phyloP scores from a whole-genome alignment of 2,329 filamentous ascomycete species.

The Diaporthe velutina region DNA sequence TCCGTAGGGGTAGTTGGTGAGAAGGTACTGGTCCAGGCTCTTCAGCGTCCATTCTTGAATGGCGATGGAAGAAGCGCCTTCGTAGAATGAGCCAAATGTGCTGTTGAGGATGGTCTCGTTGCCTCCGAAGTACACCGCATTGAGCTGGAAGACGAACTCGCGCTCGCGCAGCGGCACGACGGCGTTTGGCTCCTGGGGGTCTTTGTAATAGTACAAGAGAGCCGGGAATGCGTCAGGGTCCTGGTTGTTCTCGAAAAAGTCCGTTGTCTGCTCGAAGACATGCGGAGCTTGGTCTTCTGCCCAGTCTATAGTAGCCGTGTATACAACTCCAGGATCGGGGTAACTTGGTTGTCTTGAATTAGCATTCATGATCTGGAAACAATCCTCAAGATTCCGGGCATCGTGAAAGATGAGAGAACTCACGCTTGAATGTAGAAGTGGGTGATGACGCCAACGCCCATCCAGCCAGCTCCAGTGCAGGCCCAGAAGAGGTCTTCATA shows the following conservation, averaged over 20 bases:
- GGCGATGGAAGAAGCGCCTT: conserved; percentile 14
- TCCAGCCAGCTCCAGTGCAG: conserved; percentile 35
- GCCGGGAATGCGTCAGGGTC: conserved; percentile 32
- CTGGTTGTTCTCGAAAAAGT: conserved; percentile 34
- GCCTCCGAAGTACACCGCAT: conserved; percentile 36
- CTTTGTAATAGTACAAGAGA: conserved; percentile 33
- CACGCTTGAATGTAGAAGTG: conserved; percentile 37
- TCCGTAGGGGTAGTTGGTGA: conserved; percentile 36
- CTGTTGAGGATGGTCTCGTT: conserved; percentile 18
- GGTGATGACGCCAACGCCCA: conserved; percentile 28
- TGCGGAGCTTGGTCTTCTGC: conserved; percentile 22
- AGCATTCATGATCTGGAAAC: not conserved
- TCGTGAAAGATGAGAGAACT: not conserved
- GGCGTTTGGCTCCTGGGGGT: conserved; percentile 18
- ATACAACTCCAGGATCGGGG: conserved; percentile 30
- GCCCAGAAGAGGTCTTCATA: conserved; percentile 36
- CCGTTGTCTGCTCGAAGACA: conserved; percentile 28
- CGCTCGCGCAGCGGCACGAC: conserved; percentile 29
- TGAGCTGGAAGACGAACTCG: conserved; percentile 32
- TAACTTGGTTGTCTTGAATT: conserved; percentile 4
- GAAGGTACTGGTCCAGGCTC: conserved; percentile 34
- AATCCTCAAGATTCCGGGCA: not conserved
- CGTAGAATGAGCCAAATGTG: conserved; percentile 27
- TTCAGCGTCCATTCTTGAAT: conserved; percentile 24
- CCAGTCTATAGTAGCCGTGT: conserved; percentile 31